These are phyloP conservation scores for Salix viminalis DNA, from an alignment of 345 rosid genomes.

Conservation along the genomic window DNA sequence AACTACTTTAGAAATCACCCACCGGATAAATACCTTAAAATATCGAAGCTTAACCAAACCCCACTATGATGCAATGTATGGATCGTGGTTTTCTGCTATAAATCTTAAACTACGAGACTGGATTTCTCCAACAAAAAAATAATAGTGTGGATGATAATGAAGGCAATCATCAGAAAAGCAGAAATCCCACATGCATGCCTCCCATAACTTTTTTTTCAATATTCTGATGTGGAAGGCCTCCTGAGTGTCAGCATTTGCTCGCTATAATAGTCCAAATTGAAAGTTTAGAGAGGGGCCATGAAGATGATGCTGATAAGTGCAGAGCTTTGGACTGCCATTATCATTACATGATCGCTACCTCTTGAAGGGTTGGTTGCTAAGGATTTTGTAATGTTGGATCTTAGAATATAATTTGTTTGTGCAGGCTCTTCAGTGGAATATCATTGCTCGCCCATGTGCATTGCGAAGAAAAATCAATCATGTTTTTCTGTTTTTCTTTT, in stretches of 20 bases:
- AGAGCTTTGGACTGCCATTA: neutral
- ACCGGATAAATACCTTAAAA: too few species aligned
- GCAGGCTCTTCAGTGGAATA: slow-evolving; percentile 13
- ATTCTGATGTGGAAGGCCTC: too few species aligned
- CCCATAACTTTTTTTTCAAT: too few species aligned
- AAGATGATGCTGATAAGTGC: slow-evolving; percentile 1
- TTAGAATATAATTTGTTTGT: neutral
- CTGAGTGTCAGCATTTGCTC: neutral
- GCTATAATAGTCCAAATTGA: neutral
- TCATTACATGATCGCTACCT: neutral
- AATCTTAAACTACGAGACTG: too few species aligned
- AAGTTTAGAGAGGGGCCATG: neutral
- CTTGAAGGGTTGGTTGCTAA: neutral
- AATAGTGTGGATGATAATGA: neutral
- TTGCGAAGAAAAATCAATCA: slow-evolving; percentile 19
- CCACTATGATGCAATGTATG: too few species aligned
- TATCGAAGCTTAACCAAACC: too few species aligned
- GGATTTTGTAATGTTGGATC: neutral
- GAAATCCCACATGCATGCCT: slow-evolving; percentile 13
- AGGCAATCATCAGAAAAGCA: slow-evolving; percentile 12
- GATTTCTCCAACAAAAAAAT: too few species aligned
- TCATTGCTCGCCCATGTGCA: slow-evolving; percentile 38
- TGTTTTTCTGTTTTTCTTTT: slow-evolving; percentile 16
- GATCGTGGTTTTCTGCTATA: too few species aligned
- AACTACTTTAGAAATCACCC: too few species aligned